Percentiles rank a stretch among this genome's conserved stretches.
These are phyloP conservation scores for Plantago lanceolata DNA, from an alignment of 305 asterid genomes.

Conservation along the genomic window DNA sequence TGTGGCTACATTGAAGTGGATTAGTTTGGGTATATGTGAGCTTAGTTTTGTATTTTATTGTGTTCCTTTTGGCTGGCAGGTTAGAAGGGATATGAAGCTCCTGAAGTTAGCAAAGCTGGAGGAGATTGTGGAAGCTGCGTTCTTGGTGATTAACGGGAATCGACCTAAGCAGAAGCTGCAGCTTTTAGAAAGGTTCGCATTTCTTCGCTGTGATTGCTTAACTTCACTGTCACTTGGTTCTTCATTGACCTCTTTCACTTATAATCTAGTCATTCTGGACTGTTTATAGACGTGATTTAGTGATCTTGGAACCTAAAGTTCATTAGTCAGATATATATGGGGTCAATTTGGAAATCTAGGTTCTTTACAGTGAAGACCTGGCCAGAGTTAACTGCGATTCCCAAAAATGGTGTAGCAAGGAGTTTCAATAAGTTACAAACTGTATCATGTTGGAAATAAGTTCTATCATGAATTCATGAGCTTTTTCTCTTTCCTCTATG, in stretches of 20 bases:
- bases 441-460: too few species aligned
- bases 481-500: too few species aligned
- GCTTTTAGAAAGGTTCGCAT: slow-evolving; percentile 60
- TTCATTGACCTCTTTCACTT: background rate
- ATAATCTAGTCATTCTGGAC: too few species aligned
- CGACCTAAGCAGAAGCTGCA: slow-evolving; percentile 85
- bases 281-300: too few species aligned
- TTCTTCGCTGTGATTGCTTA: slow-evolving; percentile 9
- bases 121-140: slow-evolving; percentile 59
- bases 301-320: too few species aligned
- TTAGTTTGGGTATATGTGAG: background rate
- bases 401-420: too few species aligned
- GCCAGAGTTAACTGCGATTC: too few species aligned
- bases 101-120: slow-evolving; percentile 59
- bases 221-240: background rate
- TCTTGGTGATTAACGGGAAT: slow-evolving; percentile 61
- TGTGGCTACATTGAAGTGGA: background rate
- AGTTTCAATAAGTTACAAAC: too few species aligned
- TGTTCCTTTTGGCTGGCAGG: slow-evolving; percentile 35
- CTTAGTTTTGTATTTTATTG: background rate
- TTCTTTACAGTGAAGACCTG: too few species aligned
- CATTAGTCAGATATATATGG: too few species aligned
- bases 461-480: too few species aligned
- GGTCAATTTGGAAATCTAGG: too few species aligned
- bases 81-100: slow-evolving; percentile 80